Base-by-base conservation (phyloP, 2,329 filamentous ascomycete species). In the Penicillium decumbens region DNA sequence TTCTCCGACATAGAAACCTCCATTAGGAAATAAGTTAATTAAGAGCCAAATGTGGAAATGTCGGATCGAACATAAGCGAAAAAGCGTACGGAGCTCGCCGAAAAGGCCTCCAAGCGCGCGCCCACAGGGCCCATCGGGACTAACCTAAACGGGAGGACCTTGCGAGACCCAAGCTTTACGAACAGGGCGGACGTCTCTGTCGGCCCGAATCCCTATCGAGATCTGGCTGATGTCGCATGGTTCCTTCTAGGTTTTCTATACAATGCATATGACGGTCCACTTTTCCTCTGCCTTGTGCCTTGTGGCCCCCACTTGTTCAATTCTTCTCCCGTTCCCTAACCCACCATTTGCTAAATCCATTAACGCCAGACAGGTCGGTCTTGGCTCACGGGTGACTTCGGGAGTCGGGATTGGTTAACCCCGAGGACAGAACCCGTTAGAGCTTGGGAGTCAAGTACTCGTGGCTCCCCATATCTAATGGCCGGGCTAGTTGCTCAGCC, bases 131-230 rank as follows among this genome's bases (percentile, higher is more conserved):
- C 54, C 43, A 39, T 43, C 38, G 12, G 23, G 49, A 43, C 63
- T 66, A 65, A 59, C 62, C 62, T n/a, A 33, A 54, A 54, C 23
- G 18, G 53, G 63, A 51, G 52, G 42, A 43, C 29, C 56, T 65
- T 65, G 63, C 63, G 64, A 65, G 59, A 27, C 9, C 25, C 38
- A 46, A 25, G 42, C 35, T 30, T 25, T 24, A 15, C 43, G 37
- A 27, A 38, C 25, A 20, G 12, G 3, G 24, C 43, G 41, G 39
- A 33, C 32, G 15, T 41, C 24, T 40, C 35, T 15, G 47, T 52
- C 51, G 49, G 54, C 27, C 54, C 54, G 53, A 50, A 47, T 50
- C 28, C 46, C 50, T 47, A 54, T 55, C 43, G 50, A 37, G 47
- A 51, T 51, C 30, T 47, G 43, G 43, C 23, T 24, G 25, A 39